Base-by-base conservation (phyloP, 2,329 filamentous ascomycete species). In the Monascus ruber region DNA sequence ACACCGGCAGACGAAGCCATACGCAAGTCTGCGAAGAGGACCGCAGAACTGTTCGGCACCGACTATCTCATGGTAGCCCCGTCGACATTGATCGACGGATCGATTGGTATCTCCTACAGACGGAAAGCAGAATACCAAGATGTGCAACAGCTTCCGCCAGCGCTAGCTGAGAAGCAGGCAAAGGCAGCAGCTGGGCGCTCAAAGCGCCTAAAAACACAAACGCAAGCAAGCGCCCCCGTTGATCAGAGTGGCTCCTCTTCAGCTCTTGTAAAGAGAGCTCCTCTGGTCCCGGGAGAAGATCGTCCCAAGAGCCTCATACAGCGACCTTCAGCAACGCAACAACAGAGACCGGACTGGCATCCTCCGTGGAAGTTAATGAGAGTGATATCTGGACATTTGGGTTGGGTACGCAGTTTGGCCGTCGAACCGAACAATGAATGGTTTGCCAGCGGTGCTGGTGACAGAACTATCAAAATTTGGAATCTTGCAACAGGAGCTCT, bases 391-490 rank as follows among this genome's bases (percentile, higher is more conserved):
- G 91, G 93, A 10, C 91, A 96, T 60, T 65, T 98, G 51, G 91
- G 91, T 25, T 98, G 91, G 91, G 91, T 98, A 46, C 75, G 88
- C 44, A 77, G 77, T 49, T 68, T 95, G 53, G 85, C 89, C 1
- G 85, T 96, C 36, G 93, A 98, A 63, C 93, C 93, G 1, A 85
- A 85, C 54, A 98, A 98, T 63, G 78, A 94, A 62, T 98, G 88
- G 86, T 98, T 98, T 61, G 91, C 87, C 17, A 93, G 85, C 52
- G 91, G 91, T 45, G 87, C 89, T 5, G 93, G 89, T 40, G 91
- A 98, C 60, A 74, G 93, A 38, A 96, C 89, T 1, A 95, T 98
- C 66, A 98, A 98, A 70, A 93, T 98, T 47, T 98, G 89, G 89
- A 89, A 98, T 64, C 64, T 98, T 46, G 91, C 87, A 11, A 85